Evolutionary conservation across 305 asterid genomes (phyloP).

Genomic region (Solanum hybrid): DNA sequence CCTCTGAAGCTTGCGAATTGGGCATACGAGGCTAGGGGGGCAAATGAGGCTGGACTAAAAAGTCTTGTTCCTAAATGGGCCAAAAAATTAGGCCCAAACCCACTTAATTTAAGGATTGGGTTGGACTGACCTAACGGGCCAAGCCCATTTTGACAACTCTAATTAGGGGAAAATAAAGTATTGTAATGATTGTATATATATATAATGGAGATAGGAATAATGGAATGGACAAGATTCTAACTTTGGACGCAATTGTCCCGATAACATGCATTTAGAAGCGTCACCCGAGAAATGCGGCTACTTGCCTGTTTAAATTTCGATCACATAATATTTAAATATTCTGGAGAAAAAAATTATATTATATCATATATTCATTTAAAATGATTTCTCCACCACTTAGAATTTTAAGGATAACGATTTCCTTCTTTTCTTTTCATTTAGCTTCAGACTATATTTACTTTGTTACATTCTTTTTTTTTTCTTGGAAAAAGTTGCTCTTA

Average conservation of each 20-base stretch:
- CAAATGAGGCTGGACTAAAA: no score
- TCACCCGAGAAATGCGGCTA: conserved; percentile 68
- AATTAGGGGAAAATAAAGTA: background rate
- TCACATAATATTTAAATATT: background rate
- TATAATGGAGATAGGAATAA: background rate
- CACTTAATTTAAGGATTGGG: no score
- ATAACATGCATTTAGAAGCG: conserved; percentile 2
- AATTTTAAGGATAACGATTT: background rate
- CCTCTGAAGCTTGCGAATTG: no score
- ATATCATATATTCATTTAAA: background rate
- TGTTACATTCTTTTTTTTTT: background rate
- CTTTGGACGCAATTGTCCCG: conserved; percentile 11
- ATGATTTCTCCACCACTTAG: conserved; percentile 2
- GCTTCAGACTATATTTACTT: background rate
- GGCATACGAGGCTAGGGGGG: no score
- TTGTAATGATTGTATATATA: background rate
- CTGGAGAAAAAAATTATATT: background rate
- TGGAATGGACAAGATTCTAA: conserved; percentile 1
- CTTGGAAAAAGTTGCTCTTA: background rate
- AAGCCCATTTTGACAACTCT: no score
- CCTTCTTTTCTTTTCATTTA: background rate
- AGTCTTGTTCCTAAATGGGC: no score
- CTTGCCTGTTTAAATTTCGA: conserved; percentile 26
- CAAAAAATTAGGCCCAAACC: no score
- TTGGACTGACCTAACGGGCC: no score